Evolutionary conservation across 495 filamentous ascomycete species (phyloP).

Genomic region (Trichoderma erinaceum): DNA sequence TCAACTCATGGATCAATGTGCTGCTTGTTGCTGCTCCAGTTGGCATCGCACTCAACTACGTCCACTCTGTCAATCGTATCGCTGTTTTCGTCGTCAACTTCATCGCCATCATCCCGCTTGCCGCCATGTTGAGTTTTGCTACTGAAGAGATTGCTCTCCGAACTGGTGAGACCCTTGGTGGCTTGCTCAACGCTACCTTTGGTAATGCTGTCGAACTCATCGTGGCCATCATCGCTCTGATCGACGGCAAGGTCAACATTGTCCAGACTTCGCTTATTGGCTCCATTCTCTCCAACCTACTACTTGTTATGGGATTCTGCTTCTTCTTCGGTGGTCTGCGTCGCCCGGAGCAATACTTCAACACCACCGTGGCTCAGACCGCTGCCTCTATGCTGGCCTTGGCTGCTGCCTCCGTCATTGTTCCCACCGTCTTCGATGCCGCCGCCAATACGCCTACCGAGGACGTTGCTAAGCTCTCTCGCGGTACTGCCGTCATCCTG

Average conservation of each 20-base stretch:
- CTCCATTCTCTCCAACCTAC: constrained; percentile 83
- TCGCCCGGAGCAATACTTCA: constrained; percentile 81
- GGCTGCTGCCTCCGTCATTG: constrained; percentile 73
- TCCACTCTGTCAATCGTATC: constrained; percentile 41
- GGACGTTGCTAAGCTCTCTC: constrained; percentile 54
- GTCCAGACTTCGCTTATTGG: constrained; percentile 91
- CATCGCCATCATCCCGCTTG: constrained; percentile 81
- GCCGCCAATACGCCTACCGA: constrained; percentile 27
- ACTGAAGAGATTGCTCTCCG: constrained; percentile 84
- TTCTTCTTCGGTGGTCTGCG: constrained; percentile 85
- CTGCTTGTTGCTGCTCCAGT: constrained; percentile 71
- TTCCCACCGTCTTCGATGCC: constrained; percentile 76
- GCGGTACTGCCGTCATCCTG: constrained; percentile 68
- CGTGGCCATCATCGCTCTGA: constrained; percentile 76
- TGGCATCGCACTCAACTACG: constrained; percentile 68
- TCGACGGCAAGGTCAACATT: constrained; percentile 67
- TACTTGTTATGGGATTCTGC: constrained; percentile 88
- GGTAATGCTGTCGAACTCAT: constrained; percentile 92
- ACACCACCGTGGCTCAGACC: constrained; percentile 88
- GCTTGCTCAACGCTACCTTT: constrained; percentile 81
- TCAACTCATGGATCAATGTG: constrained; percentile 81
- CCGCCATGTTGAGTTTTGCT: constrained; percentile 83
- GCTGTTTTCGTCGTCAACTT: constrained; percentile 83
- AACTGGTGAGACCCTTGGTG: constrained; percentile 79
- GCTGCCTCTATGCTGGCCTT: constrained; percentile 76